Evolutionary conservation across 2,329 filamentous ascomycete species (phyloP).

Genomic region (Didymellaceae sp.): DNA sequence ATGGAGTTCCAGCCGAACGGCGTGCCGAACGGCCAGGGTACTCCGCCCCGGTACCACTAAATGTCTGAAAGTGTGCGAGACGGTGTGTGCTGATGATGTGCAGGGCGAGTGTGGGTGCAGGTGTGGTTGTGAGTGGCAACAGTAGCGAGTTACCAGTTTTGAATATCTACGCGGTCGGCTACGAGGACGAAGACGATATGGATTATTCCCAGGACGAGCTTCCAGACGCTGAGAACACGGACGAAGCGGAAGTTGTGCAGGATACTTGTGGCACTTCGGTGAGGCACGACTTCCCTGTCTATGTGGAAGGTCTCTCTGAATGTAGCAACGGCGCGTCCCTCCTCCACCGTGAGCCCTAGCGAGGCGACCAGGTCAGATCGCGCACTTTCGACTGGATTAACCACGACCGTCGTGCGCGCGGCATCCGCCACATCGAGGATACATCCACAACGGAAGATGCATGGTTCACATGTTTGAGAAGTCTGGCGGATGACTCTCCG

Average conservation of each 20-base stretch:
- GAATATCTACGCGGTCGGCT: constrained; percentile 1
- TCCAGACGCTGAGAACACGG: too few species aligned
- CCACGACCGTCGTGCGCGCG: constrained; percentile 2
- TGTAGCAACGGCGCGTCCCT: constrained; percentile 3
- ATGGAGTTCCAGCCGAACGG: constrained; percentile 43
- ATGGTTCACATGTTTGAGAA: neutral
- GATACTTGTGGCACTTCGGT: too few species aligned
- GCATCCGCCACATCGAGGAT: neutral
- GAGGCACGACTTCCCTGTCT: constrained; percentile 1
- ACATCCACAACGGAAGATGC: neutral
- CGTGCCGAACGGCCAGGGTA: constrained; percentile 36
- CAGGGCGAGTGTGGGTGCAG: neutral
- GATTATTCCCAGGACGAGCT: too few species aligned
- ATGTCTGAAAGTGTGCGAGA: constrained; percentile 4
- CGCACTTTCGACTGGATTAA: constrained; percentile 3
- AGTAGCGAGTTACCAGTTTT: neutral
- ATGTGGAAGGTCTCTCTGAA: neutral
- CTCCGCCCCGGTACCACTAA: constrained; percentile 48
- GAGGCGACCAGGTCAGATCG: constrained; percentile 1
- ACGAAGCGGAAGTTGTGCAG: too few species aligned
- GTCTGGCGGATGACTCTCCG: too few species aligned
- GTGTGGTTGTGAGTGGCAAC: too few species aligned
- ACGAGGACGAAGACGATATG: too few species aligned
- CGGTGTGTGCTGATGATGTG: neutral
- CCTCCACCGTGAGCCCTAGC: neutral